Percentiles rank a stretch among this genome's conserved stretches.
phyloP scores from a whole-genome alignment of 1,284 basidiomycete genomes.

The Austropuccinia psidii region DNA sequence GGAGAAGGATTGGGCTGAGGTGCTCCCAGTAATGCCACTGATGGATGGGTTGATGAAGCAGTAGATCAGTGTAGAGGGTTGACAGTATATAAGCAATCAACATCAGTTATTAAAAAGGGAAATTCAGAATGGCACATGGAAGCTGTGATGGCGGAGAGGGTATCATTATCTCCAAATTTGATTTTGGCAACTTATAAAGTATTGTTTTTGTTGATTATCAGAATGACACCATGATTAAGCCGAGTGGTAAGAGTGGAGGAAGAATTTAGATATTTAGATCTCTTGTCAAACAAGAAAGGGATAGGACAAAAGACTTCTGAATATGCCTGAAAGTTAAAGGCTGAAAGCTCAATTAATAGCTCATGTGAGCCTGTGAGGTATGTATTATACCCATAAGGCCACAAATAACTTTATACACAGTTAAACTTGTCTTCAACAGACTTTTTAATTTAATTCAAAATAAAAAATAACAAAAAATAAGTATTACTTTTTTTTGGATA shows the following conservation, averaged over 20 bases:
- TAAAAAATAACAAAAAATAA: no score
- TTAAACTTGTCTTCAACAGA: no score
- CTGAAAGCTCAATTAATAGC: no score
- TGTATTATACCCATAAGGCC: no score
- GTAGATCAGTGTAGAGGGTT: slow-evolving; percentile 84
- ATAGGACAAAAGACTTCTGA: no score
- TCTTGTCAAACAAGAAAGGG: slow-evolving; percentile 51
- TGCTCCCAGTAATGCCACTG: neutral
- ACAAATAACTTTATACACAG: no score
- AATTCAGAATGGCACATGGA: slow-evolving; percentile 97
- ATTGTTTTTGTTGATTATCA: slow-evolving; percentile 94
- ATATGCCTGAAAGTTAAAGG: no score
- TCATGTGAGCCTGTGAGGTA: no score
- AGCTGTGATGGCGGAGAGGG: slow-evolving; percentile 89
- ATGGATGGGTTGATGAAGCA: slow-evolving; percentile 50
- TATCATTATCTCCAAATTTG: slow-evolving; percentile 99
- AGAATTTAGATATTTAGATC: slow-evolving; percentile 85
- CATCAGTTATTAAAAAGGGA: slow-evolving; percentile 91
- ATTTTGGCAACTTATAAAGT: slow-evolving; percentile 71
- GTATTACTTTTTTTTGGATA: no score
- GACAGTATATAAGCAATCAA: slow-evolving; percentile 89
- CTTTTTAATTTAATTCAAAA: no score
- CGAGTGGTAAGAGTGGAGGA: slow-evolving; percentile 86
- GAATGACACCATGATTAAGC: slow-evolving; percentile 79
- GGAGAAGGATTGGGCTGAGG: neutral